Conservation (phyloP, 352 stramenopile species). For the Phytophthora sojae region DNA sequence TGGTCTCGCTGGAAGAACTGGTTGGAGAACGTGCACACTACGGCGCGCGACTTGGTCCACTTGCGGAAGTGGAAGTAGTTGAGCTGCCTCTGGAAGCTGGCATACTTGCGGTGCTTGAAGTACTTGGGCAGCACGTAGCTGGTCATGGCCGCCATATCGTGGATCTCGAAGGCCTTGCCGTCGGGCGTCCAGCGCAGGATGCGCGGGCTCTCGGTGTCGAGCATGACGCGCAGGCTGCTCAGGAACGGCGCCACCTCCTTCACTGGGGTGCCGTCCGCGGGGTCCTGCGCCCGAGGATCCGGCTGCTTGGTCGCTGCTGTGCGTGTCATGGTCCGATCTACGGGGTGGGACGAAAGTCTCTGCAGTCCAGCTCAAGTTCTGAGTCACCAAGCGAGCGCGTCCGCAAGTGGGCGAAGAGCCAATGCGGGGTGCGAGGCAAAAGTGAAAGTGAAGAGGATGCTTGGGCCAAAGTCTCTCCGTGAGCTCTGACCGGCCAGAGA, state of each 20-base stretch:
- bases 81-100: constrained; percentile 90
- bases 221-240: constrained; percentile 60
- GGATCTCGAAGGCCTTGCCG: constrained; percentile 69
- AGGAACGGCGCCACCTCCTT: constrained; percentile 75
- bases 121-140: constrained; percentile 86
- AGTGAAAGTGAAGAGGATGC: constrained; percentile 30
- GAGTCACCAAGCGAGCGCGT: not conserved
- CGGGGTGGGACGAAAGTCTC: not conserved
- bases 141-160: constrained; percentile 79
- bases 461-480: not conserved
- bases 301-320: constrained; percentile 7
- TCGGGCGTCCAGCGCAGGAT: constrained; percentile 70
- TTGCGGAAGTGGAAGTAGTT: constrained; percentile 91
- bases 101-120: constrained; percentile 89
- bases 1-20: constrained; percentile 69
- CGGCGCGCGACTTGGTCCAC: constrained; percentile 76
- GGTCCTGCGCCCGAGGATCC: constrained; percentile 13
- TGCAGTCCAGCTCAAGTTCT: not conserved
- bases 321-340: constrained; percentile 24
- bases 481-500: constrained; percentile 17
- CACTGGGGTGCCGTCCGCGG: constrained; percentile 32
- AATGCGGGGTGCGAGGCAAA: constrained; percentile 26
- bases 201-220: constrained; percentile 59
- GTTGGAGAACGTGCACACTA: constrained; percentile 85
- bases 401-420: not conserved